Conservation (phyloP, 495 filamentous ascomycete genomes). For the Lineolata rhizophorae region DNA sequence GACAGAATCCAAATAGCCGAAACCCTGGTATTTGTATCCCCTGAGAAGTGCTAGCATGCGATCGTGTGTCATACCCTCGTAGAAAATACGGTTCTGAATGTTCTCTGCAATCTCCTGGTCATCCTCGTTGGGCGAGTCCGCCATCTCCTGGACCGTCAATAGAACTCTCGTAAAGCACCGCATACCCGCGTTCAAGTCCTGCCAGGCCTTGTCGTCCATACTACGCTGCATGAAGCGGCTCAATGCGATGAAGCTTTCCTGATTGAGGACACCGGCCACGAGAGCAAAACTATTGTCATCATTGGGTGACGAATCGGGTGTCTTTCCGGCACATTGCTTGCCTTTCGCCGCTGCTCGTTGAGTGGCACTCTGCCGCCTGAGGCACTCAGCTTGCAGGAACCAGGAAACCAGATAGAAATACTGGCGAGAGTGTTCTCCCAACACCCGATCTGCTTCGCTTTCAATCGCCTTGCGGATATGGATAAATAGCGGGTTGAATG, state of each 20-base stretch:
- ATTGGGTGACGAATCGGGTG: constrained; percentile 12
- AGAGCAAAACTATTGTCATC: constrained; percentile 66
- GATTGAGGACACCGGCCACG: constrained; percentile 72
- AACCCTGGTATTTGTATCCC: constrained; percentile 79
- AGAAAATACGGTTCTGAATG: constrained; percentile 88
- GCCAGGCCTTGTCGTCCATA: constrained; percentile 67
- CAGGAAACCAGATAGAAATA: constrained; percentile 87
- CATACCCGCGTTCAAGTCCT: constrained; percentile 69
- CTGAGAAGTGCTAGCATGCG: constrained; percentile 54
- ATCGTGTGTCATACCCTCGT: constrained; percentile 89
- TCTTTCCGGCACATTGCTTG: constrained; percentile 3
- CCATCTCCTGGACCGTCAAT: constrained; percentile 91
- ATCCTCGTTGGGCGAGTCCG: constrained; percentile 60
- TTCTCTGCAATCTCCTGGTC: constrained; percentile 98
- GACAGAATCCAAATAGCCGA: constrained; percentile 77
- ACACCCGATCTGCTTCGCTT: constrained; percentile 65
- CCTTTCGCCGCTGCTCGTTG: constrained; percentile 8
- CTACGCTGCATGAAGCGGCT: constrained; percentile 62
- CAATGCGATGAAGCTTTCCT: constrained; percentile 75
- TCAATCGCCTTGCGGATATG: constrained; percentile 80
- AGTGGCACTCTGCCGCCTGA: constrained; percentile 37
- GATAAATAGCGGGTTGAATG: constrained; percentile 83
- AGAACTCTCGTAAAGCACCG: constrained; percentile 72
- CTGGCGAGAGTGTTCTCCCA: constrained; percentile 47
- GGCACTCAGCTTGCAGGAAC: constrained; percentile 81